These are phyloP conservation scores for Termitomyces sp. DNA, from an alignment of 768 basidiomycete genomes.

Conservation along the genomic window DNA sequence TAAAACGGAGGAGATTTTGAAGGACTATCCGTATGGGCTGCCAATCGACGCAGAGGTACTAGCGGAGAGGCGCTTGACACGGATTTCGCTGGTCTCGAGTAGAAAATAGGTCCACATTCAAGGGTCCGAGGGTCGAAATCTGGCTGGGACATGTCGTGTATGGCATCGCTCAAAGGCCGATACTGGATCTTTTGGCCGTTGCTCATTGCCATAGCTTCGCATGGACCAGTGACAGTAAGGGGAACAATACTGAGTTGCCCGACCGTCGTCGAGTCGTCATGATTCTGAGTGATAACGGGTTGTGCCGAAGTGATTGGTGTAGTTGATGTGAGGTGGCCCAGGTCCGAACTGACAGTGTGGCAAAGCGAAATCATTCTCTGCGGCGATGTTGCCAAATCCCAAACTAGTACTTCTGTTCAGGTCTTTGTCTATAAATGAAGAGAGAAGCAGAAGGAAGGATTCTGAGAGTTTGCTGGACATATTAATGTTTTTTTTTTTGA, in stretches of 20 bases:
- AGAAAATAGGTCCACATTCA: background rate
- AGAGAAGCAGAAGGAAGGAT: background rate
- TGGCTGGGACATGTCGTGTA: conserved; percentile 10
- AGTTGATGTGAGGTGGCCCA: too few relatives aligned
- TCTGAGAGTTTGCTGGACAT: background rate
- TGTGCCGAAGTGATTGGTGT: too few relatives aligned
- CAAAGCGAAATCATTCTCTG: too few relatives aligned
- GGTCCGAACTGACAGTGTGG: too few relatives aligned
- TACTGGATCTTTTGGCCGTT: conserved; percentile 10
- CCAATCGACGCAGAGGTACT: conserved; percentile 7
- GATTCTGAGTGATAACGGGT: too few relatives aligned
- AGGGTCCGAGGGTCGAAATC: conserved; percentile 15
- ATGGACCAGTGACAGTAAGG: background rate
- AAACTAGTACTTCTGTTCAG: too few relatives aligned
- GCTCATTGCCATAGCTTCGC: conserved; percentile 2
- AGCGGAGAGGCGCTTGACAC: conserved; percentile 2
- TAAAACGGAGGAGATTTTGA: conserved; percentile 16
- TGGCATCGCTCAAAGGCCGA: conserved; percentile 10
- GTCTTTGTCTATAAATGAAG: too few relatives aligned
- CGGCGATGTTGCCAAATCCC: too few relatives aligned
- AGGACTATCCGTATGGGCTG: background rate
- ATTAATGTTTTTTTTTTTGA: too few relatives aligned
- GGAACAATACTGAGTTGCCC: background rate
- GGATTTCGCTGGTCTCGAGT: background rate
- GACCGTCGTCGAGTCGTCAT: too few relatives aligned